Base-by-base conservation (phyloP, 2,329 filamentous ascomycete genomes). In the Blastomyces gilchristii region DNA sequence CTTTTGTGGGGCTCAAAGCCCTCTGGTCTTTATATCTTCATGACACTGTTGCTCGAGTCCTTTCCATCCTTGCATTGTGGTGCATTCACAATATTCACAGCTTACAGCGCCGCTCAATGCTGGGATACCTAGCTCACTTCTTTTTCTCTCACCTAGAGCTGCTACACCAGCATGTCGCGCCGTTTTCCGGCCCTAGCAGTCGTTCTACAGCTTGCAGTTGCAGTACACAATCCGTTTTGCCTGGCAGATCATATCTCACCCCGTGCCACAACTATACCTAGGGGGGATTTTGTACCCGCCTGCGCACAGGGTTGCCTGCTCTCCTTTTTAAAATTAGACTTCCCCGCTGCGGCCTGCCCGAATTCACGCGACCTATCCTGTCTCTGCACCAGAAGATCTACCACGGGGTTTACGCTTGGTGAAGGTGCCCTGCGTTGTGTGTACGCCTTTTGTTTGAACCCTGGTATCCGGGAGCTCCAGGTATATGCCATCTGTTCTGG, bases 401-500 rank as follows among this genome's bases (percentile, higher is more conserved):
- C 73, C 14, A 82, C 82, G 39, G 86, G 85, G 11, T 87, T 85
- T 68, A 90, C 88, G 1, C 70, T 90, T 58, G 87, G 87, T n/a
- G 88, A 91, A 74, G 87, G 82, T 12, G 86, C 85, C 4, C 74
- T 90, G 65, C 83, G 87, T 69, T 91, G 88, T 72, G 80, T 89
- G 43, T 77, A 82, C 9, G 83, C 83, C 2, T 75, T 74, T 16
- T 91, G 88, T 72, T 72, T 76, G 4, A 75, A 77, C 2, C 69
- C 74, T 12, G 80, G 83, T 60, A 71, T 72, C 11, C 68, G 71
- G 43, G 74, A 80, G 73, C 70, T 78, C 68, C 74, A 77, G 39
- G 78, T 81, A 2, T 75, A 82, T 62, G 76, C 74, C 28, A 85
- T 90, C 76, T 91, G 88, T 69, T 71, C 73, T 49, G 78, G 76